phyloP scores from a whole-genome alignment of 2,329 filamentous ascomycete species.

The Sclerotinia minor region DNA sequence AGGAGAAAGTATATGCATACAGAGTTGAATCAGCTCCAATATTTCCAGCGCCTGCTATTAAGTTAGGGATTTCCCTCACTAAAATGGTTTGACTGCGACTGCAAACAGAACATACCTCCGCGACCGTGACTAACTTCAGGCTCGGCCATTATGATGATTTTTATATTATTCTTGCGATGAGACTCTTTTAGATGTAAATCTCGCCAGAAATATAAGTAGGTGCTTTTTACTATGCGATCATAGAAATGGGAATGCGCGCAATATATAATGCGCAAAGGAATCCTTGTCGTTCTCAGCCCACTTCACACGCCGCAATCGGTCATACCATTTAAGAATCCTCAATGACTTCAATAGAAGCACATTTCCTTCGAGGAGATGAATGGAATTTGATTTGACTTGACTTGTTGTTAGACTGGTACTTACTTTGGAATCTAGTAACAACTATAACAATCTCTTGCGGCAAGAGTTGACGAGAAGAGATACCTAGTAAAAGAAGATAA shows the following conservation, averaged over 20 bases:
- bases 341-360: neutral
- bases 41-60: conserved; percentile 41
- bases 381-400: neutral
- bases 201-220: neutral
- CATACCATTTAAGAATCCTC: neutral
- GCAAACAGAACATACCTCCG: conserved; percentile 37
- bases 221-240: conserved; percentile 3
- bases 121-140: conserved; percentile 42
- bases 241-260: conserved; percentile 2
- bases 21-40: conserved; percentile 40
- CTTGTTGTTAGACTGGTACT: neutral
- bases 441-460: neutral
- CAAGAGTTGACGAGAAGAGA: neutral
- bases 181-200: neutral
- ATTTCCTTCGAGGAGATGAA: neutral
- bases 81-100: neutral
- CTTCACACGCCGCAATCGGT: conserved; percentile 19
- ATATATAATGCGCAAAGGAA: conserved; percentile 11
- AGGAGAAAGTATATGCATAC: conserved; percentile 30
- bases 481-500: neutral
- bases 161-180: neutral
- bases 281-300: conserved; percentile 16
- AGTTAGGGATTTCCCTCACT: conserved; percentile 25
- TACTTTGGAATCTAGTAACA: neutral
- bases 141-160: conserved; percentile 10